These are phyloP conservation scores for Talaromyces sp. DNA, from an alignment of 2,329 filamentous ascomycete genomes.

Conservation along the genomic window DNA sequence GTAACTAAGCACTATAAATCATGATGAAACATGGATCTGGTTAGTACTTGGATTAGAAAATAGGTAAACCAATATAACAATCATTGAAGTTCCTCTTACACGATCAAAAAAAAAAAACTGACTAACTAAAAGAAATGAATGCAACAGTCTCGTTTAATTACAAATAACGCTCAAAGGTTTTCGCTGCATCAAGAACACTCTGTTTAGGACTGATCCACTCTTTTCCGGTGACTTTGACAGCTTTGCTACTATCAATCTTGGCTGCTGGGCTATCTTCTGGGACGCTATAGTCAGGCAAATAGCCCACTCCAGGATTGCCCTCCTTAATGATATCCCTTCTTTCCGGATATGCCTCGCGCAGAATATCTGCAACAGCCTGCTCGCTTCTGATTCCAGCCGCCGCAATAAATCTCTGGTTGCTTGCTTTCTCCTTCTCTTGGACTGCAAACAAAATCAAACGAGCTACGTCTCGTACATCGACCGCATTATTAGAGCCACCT, in stretches of 20 bases:
- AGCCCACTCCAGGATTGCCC: not conserved
- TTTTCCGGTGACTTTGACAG: not conserved
- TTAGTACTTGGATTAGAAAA: too few relatives aligned
- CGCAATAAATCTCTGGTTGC: not conserved
- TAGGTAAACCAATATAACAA: too few relatives aligned
- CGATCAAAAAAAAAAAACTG: too few relatives aligned
- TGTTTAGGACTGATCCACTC: not conserved
- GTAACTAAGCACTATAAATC: not conserved
- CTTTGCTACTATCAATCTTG: not conserved
- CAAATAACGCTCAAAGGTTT: not conserved
- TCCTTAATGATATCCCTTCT: not conserved
- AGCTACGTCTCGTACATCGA: not conserved
- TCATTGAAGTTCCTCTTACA: too few relatives aligned
- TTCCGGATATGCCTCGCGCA: not conserved
- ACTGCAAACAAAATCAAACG: not conserved
- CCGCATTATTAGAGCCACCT: not conserved
- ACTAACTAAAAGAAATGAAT: too few relatives aligned
- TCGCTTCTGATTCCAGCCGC: not conserved
- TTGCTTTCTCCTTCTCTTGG: not conserved
- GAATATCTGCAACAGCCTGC: not conserved
- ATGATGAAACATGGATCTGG: not conserved
- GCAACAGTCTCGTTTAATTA: too few relatives aligned
- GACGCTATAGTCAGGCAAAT: not conserved
- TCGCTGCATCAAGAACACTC: not conserved
- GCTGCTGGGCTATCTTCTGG: not conserved